Evolutionary conservation across 768 basidiomycete species (phyloP).

Genomic region (Tephrocybe rancida): DNA sequence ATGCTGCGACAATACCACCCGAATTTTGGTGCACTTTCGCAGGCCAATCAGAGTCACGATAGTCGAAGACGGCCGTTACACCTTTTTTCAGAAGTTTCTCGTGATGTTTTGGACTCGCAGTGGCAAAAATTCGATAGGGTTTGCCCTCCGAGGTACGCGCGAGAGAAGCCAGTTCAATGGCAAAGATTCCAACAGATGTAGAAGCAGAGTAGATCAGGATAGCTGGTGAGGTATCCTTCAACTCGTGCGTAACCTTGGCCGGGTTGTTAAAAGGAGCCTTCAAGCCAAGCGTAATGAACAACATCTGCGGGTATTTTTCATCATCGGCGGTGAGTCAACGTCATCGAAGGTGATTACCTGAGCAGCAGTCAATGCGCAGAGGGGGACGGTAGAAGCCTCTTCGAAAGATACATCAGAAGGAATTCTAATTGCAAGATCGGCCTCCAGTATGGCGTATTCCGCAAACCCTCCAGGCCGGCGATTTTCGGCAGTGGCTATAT

Average conservation of each 20-base stretch:
- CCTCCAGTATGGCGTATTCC: constrained; percentile 32
- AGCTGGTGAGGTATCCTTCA: constrained; percentile 16
- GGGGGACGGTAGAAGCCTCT: constrained; percentile 31
- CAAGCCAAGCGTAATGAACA: constrained; percentile 32
- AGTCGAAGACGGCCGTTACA: constrained; percentile 32
- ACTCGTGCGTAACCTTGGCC: constrained; percentile 13
- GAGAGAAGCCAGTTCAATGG: constrained; percentile 26
- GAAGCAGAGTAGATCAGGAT: constrained; percentile 34
- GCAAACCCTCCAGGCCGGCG: constrained; percentile 33
- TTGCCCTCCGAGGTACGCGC: constrained; percentile 23
- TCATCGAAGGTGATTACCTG: constrained; percentile 18
- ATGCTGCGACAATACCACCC: constrained; percentile 29
- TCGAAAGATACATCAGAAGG: constrained; percentile 27
- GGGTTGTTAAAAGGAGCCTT: constrained; percentile 26
- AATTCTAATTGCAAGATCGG: constrained; percentile 29
- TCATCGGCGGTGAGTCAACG: too few species aligned
- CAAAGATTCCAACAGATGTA: constrained; percentile 32
- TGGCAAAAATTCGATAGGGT: constrained; percentile 28
- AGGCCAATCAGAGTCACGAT: constrained; percentile 29
- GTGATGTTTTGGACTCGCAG: constrained; percentile 30
- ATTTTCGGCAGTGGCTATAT: constrained; percentile 29
- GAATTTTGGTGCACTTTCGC: constrained; percentile 24
- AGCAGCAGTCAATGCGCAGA: constrained; percentile 32
- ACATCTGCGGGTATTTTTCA: constrained; percentile 21
- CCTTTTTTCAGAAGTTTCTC: constrained; percentile 26